Conservation (phyloP, 495 filamentous ascomycete species). For the Melanomma pulvis-pyrius region DNA sequence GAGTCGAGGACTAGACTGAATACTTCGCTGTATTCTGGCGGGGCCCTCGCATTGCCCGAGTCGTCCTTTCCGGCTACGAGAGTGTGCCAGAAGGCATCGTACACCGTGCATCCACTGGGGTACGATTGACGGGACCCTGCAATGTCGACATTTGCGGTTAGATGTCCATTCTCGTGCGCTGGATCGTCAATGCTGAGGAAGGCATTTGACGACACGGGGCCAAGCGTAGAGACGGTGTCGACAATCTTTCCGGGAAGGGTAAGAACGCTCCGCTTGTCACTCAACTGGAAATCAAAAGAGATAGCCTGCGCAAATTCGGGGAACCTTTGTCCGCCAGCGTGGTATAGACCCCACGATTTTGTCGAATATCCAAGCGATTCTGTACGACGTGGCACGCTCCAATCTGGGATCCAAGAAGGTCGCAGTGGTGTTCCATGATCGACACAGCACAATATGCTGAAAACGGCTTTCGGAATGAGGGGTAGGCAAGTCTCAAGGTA, state of each 20-base stretch:
- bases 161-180: background rate
- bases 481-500: background rate
- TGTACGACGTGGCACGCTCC: background rate
- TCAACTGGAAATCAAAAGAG: background rate
- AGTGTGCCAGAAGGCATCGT: constrained; percentile 14
- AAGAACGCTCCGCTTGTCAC: background rate
- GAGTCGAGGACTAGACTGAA: constrained; percentile 8
- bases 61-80: constrained; percentile 5
- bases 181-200: background rate
- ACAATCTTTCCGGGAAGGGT: constrained; percentile 1
- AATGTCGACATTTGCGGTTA: background rate
- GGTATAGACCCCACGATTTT: background rate
- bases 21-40: constrained; percentile 9
- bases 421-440: constrained; percentile 4
- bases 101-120: background rate
- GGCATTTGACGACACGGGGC: background rate
- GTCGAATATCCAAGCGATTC: constrained; percentile 8
- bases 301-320: background rate
- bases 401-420: constrained; percentile 14
- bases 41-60: background rate
- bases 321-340: background rate
- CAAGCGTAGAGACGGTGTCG: background rate
- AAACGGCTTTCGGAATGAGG: background rate
- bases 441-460: background rate
- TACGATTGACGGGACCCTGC: background rate